Conservation (phyloP, 805 yeast genomes). For the Torulaspora maleeae region DNA sequence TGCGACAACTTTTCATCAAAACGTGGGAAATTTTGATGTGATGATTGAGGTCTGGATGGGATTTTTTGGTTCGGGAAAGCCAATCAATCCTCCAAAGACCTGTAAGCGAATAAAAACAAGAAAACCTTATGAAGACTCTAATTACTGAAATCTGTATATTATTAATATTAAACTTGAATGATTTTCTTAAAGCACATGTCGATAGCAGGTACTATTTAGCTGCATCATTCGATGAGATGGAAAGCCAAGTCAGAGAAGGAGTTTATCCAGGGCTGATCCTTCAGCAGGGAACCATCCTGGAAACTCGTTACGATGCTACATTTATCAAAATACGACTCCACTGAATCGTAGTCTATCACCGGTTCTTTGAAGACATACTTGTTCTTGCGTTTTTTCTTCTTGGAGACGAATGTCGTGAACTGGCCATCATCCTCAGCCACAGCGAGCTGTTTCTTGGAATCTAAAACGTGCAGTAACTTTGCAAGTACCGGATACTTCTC, state of each 20-base stretch:
- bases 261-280: constrained; percentile 42
- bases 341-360: constrained; percentile 20
- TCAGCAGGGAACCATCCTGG: constrained; percentile 20
- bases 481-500: constrained; percentile 44
- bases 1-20: background rate
- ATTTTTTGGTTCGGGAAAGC: constrained; percentile 12
- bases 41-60: background rate
- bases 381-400: constrained; percentile 17
- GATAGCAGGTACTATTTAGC: background rate
- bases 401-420: constrained; percentile 25
- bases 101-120: background rate
- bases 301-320: constrained; percentile 26
- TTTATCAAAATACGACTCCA: constrained; percentile 19
- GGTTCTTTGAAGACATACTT: constrained; percentile 18
- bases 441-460: background rate
- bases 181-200: background rate
- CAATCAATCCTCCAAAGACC: background rate
- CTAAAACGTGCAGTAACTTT: constrained; percentile 31
- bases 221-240: constrained; percentile 32
- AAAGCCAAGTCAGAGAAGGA: constrained; percentile 51
- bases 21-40: constrained; percentile 12
- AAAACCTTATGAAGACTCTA: constrained; percentile 1
- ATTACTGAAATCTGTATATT: constrained; percentile 5
- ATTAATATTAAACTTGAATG: constrained; percentile 2
- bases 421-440: constrained; percentile 13